Conservation (phyloP, 2,329 filamentous ascomycete genomes). For the Cladosporium sp. region DNA sequence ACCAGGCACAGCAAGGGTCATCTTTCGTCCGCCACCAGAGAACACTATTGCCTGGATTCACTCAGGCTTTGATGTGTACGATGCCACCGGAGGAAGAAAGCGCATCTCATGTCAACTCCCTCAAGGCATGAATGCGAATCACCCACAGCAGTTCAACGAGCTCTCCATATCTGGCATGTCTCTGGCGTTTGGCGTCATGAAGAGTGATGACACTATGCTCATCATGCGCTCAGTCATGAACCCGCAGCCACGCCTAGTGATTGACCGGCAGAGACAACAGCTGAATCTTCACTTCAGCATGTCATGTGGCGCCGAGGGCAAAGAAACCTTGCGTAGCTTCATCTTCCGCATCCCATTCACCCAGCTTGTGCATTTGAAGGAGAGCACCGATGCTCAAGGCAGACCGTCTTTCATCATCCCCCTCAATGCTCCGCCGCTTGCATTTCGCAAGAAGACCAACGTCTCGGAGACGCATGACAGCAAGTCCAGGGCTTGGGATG, state of each 20-base stretch:
- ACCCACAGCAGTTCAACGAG: slow-evolving; percentile 2
- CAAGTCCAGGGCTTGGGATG: slow-evolving; percentile 47
- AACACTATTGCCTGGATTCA: slow-evolving; percentile 17
- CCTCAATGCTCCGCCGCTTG: slow-evolving; percentile 33
- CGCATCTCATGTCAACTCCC: neutral
- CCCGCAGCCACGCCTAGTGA: slow-evolving; percentile 23
- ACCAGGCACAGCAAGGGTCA: slow-evolving; percentile 14
- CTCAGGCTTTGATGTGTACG: too few relatives aligned
- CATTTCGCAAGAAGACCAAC: slow-evolving; percentile 23
- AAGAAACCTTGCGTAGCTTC: slow-evolving; percentile 14
- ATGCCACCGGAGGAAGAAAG: neutral
- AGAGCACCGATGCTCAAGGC: slow-evolving; percentile 21
- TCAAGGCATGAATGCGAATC: slow-evolving; percentile 12
- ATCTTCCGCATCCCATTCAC: slow-evolving; percentile 23
- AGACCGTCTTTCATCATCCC: slow-evolving; percentile 31
- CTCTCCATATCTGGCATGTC: neutral
- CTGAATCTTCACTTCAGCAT: neutral
- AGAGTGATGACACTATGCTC: slow-evolving; percentile 54
- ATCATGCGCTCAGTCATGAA: slow-evolving; percentile 43
- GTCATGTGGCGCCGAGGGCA: neutral
- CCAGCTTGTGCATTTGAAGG: slow-evolving; percentile 17
- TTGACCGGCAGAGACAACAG: neutral
- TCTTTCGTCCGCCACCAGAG: slow-evolving; percentile 22
- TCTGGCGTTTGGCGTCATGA: slow-evolving; percentile 54
- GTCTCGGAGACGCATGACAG: slow-evolving; percentile 37